phyloP scores from a whole-genome alignment of 345 rosid genomes.

The Cochlearia excelsa region DNA sequence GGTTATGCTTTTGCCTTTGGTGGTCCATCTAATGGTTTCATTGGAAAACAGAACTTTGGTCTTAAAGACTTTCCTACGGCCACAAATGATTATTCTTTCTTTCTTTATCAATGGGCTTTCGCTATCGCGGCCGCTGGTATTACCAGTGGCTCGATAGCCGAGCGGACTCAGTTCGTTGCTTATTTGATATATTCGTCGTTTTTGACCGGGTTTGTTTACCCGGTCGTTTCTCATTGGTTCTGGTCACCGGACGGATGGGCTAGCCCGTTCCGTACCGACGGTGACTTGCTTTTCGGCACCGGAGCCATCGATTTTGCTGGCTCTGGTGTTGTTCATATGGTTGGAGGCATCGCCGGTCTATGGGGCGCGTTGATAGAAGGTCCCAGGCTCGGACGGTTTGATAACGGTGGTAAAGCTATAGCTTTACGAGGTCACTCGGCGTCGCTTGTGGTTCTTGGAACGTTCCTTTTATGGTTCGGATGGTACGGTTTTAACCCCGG shows the following conservation, averaged over 20 bases:
- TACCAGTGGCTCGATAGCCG: conserved; percentile 64
- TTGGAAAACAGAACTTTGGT: conserved; percentile 37
- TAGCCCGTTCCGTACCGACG: conserved; percentile 34
- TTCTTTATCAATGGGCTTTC: conserved; percentile 48
- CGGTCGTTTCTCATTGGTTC: conserved; percentile 3
- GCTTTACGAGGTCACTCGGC: conserved; percentile 39
- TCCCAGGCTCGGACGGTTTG: conserved; percentile 36
- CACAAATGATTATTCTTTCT: conserved; percentile 27
- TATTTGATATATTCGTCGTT: conserved; percentile 46
- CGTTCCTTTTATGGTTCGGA: conserved; percentile 37
- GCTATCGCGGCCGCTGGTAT: conserved; percentile 54
- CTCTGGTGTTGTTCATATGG: conserved; percentile 20
- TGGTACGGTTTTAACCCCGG: conserved; percentile 30
- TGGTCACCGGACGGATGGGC: conserved; percentile 49
- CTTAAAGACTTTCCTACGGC: conserved; percentile 32
- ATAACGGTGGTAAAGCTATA: conserved; percentile 27
- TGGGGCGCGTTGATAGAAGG: conserved; percentile 40
- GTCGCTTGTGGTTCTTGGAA: conserved; percentile 36
- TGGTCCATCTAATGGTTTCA: conserved; percentile 42
- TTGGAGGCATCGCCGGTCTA: conserved; percentile 55
- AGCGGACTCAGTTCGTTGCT: conserved; percentile 85
- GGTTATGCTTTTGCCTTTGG: conserved; percentile 46
- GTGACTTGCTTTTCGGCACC: conserved; percentile 36
- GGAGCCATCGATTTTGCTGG: conserved; percentile 50
- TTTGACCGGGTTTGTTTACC: conserved; percentile 47